Percentiles rank a stretch among this genome's conserved stretches.
phyloP scores from a whole-genome alignment of 805 yeast genomes.

The Candida corydali region DNA sequence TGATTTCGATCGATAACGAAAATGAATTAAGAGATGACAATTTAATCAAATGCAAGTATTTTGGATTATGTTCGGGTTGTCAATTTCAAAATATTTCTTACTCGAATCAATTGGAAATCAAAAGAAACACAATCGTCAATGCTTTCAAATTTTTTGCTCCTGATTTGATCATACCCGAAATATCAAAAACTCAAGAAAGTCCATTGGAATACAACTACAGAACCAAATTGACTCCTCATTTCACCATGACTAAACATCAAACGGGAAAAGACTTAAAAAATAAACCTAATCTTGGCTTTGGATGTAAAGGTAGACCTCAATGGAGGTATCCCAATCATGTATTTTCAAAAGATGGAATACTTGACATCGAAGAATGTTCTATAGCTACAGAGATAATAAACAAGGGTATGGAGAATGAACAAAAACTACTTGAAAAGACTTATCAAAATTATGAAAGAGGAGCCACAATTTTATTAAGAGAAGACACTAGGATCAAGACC shows the following conservation, averaged over 20 bases:
- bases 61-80: conserved; percentile 92
- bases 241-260: conserved; percentile 64
- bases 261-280: conserved; percentile 22
- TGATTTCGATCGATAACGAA: conserved; percentile 44
- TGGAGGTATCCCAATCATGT: conserved; percentile 56
- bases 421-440: conserved; percentile 48
- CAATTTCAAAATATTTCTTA: conserved; percentile 83
- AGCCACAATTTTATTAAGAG: conserved; percentile 83
- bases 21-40: conserved; percentile 46
- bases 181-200: conserved; percentile 65
- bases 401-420: conserved; percentile 66
- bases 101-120: conserved; percentile 65
- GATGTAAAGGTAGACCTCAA: conserved; percentile 72
- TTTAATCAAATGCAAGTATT: conserved; percentile 72
- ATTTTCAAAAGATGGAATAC: conserved; percentile 56
- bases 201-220: conserved; percentile 77
- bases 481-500: conserved; percentile 51
- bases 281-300: conserved; percentile 83
- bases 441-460: conserved; percentile 60
- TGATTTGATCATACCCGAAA: conserved; percentile 52
- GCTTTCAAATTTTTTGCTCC: conserved; percentile 82
- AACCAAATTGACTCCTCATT: conserved; percentile 95
- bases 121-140: conserved; percentile 60
- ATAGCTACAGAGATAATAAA: conserved; percentile 83
- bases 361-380: conserved; percentile 92